Base-by-base conservation (phyloP, 495 filamentous ascomycete species). In the Letharia lupina region DNA sequence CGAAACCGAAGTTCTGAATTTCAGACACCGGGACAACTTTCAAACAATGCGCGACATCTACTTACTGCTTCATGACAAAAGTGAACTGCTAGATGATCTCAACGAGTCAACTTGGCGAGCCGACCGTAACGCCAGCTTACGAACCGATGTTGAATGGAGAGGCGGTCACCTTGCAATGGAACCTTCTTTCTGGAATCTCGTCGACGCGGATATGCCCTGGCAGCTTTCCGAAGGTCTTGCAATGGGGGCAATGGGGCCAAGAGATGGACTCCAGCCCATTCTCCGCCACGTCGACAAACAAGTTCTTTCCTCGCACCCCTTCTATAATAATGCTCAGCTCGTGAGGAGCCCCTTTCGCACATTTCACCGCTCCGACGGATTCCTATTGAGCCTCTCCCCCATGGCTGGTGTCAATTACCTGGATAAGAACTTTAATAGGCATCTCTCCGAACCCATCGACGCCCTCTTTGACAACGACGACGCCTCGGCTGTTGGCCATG, bases 291-390 rank as follows among this genome's bases (percentile, higher is more conserved):
- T 69, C 37, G 67, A 70, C 18, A 54, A 45, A 33, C 70, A 74
- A 47, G 54, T 60, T 7, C 63, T 75, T n/a, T 68, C 73, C 15
- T 63, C 28, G 8, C 72, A 74, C 56, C 64, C 64, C 1, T 72
- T 71, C 41, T 75, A 69, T 65, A 65, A 63, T n/a, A 45, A 74
- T n/a, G 63, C 70, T 47, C 70, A 69, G 37, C 50, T 75, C 52
- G 72, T 70, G 35, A 68, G 73, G 57, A 69, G 69, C 60, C 62
- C 68, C 20, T 75, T 75, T 58, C 72, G 72, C 41, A 69, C 68
- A 28, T 75, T 75, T 57, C 73, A 75, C 63, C 72, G 72, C 45
- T 65, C 59, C 23, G 70, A 75, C 33, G 73, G 73, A n/a, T 71
- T 72, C 56, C 65, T 74, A 2, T 63, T 75, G 40, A 74, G 73